A percentile compares a stretch with the other conserved stretches of the same genome.
Evolutionary conservation across 2,329 filamentous ascomycete genomes (phyloP).

Genomic region (Penicillium sp.): DNA sequence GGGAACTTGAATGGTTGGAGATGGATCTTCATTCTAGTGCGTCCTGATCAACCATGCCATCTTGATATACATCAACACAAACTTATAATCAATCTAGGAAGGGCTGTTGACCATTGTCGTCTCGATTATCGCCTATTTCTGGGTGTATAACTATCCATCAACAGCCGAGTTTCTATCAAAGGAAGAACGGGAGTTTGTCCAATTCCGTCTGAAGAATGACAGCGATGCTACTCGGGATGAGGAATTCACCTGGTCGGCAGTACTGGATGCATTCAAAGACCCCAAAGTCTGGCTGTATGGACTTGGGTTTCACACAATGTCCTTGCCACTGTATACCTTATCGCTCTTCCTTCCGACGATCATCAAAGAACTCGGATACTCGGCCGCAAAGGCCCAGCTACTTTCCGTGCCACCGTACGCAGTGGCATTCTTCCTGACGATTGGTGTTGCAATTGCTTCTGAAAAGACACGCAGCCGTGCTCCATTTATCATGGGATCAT

Average conservation of each 20-base stretch:
- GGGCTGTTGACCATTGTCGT: conserved; percentile 67
- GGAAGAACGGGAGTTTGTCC: conserved; percentile 59
- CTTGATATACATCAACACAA: background rate
- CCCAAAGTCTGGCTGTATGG: conserved; percentile 25
- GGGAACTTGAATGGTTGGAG: conserved; percentile 56
- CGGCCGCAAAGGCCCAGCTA: conserved; percentile 47
- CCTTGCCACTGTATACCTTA: conserved; percentile 52
- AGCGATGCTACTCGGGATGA: conserved; percentile 69
- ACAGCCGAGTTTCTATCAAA: conserved; percentile 42
- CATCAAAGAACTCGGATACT: conserved; percentile 45
- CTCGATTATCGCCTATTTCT: conserved; percentile 38
- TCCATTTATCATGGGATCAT: conserved; percentile 61
- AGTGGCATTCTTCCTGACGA: conserved; percentile 59
- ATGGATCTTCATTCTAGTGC: conserved; percentile 62
- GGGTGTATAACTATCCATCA: conserved; percentile 44
- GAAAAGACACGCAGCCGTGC: conserved; percentile 59
- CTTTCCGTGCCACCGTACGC: conserved; percentile 65
- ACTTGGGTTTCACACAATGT: conserved; percentile 47
- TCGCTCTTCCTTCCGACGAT: conserved; percentile 45
- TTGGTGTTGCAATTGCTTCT: conserved; percentile 54
- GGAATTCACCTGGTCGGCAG: conserved; percentile 65
- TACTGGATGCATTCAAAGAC: conserved; percentile 62
- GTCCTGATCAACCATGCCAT: background rate
- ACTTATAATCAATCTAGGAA: conserved; percentile 46
- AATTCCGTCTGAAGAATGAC: conserved; percentile 63